Evolutionary conservation across 768 basidiomycete genomes (phyloP), one percentile per base, ranked within the genome.

Genomic region (Solioccasus polychromus): DNA sequence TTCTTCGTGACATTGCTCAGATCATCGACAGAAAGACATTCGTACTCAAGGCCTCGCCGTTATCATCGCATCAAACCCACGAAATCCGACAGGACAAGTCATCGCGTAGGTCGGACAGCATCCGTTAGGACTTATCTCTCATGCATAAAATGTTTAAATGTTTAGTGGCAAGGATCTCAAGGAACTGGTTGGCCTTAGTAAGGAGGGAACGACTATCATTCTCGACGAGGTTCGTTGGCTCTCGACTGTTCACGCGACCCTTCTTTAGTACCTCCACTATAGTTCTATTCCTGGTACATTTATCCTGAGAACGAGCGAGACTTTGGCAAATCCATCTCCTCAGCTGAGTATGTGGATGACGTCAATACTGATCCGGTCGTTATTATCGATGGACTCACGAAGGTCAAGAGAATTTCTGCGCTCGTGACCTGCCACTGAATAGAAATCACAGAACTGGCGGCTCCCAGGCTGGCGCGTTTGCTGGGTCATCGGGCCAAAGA

Each of bases 231-330:
- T 85, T 54, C 28, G 64, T 35, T 24, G 12, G 26, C 30, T n/a
- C n/a, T 44, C 25, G 34, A 28, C 40, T 35, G 4, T 23, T 40
- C 35, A 24, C 35, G 19, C 26, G 11, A 24, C 24, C 15, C 17
- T 35, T 39, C 37, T 44, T 38, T 25, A n/a, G 10, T 26, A 12
- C n/a, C 22, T 28, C 10, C 19, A 15, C 34, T 37, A 14, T 52
- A 94, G 84, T 92, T 94, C 67, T 95, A 96, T 61, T 91, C 88
- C 9, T 95, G 92, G 91, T 94, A 95, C 63, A 85, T 92, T 43
- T 95, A 94, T 62, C 89, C 85, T 10, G 88, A 94, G 35, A 67
- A 80, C 46, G 80, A 81, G 11, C 71, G 75, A 42, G 88, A 92
- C 49, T 75, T 76, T 45, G 92, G 92, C 14, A 80, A 82, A 50